Evolutionary conservation across 139 green algal species (phyloP), one percentile per base, ranked within the genome.

Genomic region (Haematococcus lacustris): DNA sequence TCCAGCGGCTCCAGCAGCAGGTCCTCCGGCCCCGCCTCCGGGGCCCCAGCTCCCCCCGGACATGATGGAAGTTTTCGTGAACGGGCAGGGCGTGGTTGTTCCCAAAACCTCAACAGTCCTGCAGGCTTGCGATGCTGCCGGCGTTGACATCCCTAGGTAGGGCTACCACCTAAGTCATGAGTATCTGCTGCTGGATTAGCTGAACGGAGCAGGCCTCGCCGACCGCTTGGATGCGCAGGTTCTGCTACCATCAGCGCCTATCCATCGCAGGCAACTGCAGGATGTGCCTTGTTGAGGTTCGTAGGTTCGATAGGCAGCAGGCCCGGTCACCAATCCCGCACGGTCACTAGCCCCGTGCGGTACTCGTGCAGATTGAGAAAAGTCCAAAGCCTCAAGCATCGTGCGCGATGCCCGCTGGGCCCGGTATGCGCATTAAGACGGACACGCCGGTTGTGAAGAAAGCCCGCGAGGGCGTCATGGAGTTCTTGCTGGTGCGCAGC

Each of bases 191-290:
- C n/a, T n/a, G n/a, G n/a, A n/a, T n/a, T n/a, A n/a, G n/a, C n/a
- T n/a, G n/a, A n/a, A n/a, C n/a, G n/a, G n/a, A n/a, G n/a, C n/a
- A n/a, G n/a, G n/a, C n/a, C n/a, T n/a, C n/a, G n/a, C n/a, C n/a
- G n/a, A n/a, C n/a, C n/a, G n/a, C n/a, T n/a, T n/a, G n/a, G n/a
- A n/a, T 41, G 34, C 51, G 73, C 80, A 96, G 95, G 68, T 99
- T 99, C 73, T 99, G 95, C 87, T 99, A 99, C 80, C 95, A 99
- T 66, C 93, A 97, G 77, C 85, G 91, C 3, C 88, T 99, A 1
- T 98, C 92, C 41, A 96, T 99, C 41, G 95, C 95, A 23, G 95
- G 95, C 57, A 99, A 99, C 83, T 99, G 95, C 83, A 84, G 95
- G 37, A 99, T 99, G 95, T 99, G 95, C 81, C 78, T 99, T 26